phyloP scores from a whole-genome alignment of 2,329 filamentous ascomycete genomes.

The Aspergillus aculeatus region DNA sequence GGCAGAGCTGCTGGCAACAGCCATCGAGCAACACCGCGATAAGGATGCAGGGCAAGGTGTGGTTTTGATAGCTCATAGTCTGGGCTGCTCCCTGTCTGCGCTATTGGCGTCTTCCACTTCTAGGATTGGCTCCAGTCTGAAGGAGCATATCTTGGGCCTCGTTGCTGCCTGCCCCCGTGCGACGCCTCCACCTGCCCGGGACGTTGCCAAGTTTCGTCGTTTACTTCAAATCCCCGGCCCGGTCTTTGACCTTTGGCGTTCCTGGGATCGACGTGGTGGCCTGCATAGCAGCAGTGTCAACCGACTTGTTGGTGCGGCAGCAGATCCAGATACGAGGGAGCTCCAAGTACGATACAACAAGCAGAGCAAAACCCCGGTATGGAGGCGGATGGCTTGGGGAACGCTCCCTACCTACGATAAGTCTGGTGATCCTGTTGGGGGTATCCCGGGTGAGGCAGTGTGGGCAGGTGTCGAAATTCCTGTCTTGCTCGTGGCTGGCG shows the following conservation, averaged over 20 bases:
- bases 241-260: constrained; percentile 73
- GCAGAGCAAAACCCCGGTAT: constrained; percentile 79
- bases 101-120: constrained; percentile 64
- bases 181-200: constrained; percentile 57
- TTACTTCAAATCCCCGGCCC: constrained; percentile 64
- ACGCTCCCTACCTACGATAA: constrained; percentile 61
- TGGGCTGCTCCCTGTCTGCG: constrained; percentile 79
- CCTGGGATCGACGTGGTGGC: constrained; percentile 77
- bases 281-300: constrained; percentile 72
- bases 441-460: constrained; percentile 65
- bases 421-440: constrained; percentile 54
- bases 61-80: constrained; percentile 81
- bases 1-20: constrained; percentile 68
- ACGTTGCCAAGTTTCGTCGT: constrained; percentile 53
- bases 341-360: constrained; percentile 60
- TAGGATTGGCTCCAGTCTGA: constrained; percentile 53
- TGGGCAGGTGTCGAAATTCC: constrained; percentile 75
- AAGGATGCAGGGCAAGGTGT: constrained; percentile 66
- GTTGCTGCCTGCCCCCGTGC: constrained; percentile 79
- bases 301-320: constrained; percentile 60
- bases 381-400: constrained; percentile 76
- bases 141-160: constrained; percentile 68
- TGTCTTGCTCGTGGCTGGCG: constrained; percentile 74
- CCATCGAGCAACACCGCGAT: constrained; percentile 73
- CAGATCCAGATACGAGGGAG: constrained; percentile 42